phyloP scores from a whole-genome alignment of 495 filamentous ascomycete species.

The Poronia punctata region DNA sequence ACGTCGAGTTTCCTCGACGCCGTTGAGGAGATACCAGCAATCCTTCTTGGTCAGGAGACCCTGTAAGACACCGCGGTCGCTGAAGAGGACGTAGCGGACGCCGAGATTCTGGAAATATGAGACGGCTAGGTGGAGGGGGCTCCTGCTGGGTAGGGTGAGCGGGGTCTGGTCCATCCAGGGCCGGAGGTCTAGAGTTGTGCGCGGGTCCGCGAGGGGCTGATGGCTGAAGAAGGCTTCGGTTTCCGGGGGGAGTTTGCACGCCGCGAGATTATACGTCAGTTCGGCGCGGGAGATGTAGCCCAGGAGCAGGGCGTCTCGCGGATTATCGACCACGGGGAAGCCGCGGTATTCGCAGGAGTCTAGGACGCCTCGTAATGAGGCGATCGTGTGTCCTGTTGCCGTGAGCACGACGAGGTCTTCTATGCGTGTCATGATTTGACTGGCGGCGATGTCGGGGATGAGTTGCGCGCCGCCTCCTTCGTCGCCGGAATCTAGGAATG shows the following conservation, averaged over 20 bases:
- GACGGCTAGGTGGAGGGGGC: constrained; percentile 70
- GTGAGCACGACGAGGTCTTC: constrained; percentile 87
- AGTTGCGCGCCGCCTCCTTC: constrained; percentile 51
- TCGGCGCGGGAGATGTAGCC: constrained; percentile 95
- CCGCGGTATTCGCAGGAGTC: constrained; percentile 72
- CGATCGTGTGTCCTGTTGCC: constrained; percentile 80
- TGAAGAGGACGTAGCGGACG: constrained; percentile 82
- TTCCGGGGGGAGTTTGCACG: constrained; percentile 54
- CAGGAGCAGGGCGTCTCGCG: constrained; percentile 64
- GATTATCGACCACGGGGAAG: constrained; percentile 82
- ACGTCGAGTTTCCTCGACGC: constrained; percentile 55
- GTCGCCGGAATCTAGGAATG: constrained; percentile 90
- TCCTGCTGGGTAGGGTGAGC: constrained; percentile 72
- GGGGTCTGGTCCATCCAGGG: constrained; percentile 99
- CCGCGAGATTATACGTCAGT: constrained; percentile 70
- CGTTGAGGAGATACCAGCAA: constrained; percentile 88
- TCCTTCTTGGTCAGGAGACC: constrained; percentile 96
- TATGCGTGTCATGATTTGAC: constrained; percentile 82
- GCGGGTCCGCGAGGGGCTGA: constrained; percentile 71
- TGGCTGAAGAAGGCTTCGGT: constrained; percentile 81
- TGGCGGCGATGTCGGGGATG: constrained; percentile 73
- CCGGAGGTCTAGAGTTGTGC: constrained; percentile 74
- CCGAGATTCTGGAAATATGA: constrained; percentile 92
- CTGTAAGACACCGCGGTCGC: constrained; percentile 69
- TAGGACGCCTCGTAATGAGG: constrained; percentile 61